A percentile compares a stretch with the other conserved stretches of the same genome.
These are phyloP conservation scores for Ambrosiella xylebori DNA, from an alignment of 2,329 filamentous ascomycete species.

Conservation along the genomic window DNA sequence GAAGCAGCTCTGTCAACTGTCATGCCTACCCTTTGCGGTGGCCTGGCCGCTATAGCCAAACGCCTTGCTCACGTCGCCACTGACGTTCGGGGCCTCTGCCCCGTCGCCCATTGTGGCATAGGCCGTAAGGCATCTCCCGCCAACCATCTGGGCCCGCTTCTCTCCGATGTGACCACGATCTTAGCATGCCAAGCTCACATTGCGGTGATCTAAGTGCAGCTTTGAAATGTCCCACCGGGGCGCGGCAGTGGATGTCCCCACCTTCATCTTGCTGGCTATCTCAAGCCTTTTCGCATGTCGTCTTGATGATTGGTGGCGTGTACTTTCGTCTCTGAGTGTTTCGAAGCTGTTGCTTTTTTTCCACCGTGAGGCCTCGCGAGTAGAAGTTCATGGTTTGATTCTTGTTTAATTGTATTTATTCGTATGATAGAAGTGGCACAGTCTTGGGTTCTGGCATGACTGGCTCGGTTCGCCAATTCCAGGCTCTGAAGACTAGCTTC, in stretches of 20 bases:
- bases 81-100: conserved; percentile 19
- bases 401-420: background rate
- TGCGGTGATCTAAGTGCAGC: background rate
- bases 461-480: too few relatives aligned
- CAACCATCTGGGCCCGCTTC: conserved; percentile 48
- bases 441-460: too few relatives aligned
- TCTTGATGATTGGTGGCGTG: background rate
- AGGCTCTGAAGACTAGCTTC: too few relatives aligned
- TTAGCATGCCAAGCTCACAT: conserved; percentile 23
- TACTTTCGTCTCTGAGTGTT: background rate
- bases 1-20: conserved; percentile 24
- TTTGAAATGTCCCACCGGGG: background rate
- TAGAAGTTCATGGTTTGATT: background rate
- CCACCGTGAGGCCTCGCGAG: conserved; percentile 4
- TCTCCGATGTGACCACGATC: conserved; percentile 47
- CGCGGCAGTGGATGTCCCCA: background rate
- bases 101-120: conserved; percentile 26
- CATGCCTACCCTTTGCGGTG: conserved; percentile 21
- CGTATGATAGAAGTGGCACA: background rate
- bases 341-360: background rate
- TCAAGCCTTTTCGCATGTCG: background rate
- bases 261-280: background rate
- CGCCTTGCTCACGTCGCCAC: conserved; percentile 15
- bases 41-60: background rate
- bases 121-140: conserved; percentile 29